Evolutionary conservation across 768 basidiomycete species (phyloP).

Genomic region (Boletus rubescentipes): DNA sequence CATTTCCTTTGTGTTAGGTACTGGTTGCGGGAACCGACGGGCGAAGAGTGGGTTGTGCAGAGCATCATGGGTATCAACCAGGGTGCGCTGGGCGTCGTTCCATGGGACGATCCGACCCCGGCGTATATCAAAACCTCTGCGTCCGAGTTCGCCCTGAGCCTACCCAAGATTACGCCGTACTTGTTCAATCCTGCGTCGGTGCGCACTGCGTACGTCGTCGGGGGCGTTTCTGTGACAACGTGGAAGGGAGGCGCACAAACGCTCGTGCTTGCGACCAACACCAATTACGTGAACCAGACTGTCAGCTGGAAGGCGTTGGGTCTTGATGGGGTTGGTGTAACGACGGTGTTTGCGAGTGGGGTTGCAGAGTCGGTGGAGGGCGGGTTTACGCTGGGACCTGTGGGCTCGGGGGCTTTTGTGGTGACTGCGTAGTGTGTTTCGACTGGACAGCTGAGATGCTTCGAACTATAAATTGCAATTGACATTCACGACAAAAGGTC

Average conservation of each 20-base stretch:
- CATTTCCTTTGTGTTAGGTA: conserved; percentile 36
- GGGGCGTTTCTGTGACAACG: conserved; percentile 48
- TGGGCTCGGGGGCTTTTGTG: conserved; percentile 25
- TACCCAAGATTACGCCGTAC: conserved; percentile 44
- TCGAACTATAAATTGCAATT: too few species aligned
- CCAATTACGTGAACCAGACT: conserved; percentile 38
- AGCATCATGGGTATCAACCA: conserved; percentile 69
- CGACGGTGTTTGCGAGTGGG: conserved; percentile 18
- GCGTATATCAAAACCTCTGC: conserved; percentile 46
- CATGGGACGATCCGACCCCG: conserved; percentile 54
- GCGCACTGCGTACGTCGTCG: conserved; percentile 38
- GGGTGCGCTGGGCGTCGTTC: conserved; percentile 54
- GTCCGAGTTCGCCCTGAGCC: conserved; percentile 47
- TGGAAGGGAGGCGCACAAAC: conserved; percentile 45
- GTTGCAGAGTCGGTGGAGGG: not conserved
- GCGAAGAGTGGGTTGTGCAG: conserved; percentile 67
- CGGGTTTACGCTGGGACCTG: conserved; percentile 25
- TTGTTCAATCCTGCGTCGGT: conserved; percentile 43
- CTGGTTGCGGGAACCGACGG: conserved; percentile 62
- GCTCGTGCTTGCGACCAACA: conserved; percentile 53
- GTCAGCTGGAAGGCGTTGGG: conserved; percentile 35
- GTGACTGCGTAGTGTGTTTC: not conserved
- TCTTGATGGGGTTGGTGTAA: conserved; percentile 6
- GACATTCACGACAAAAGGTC: not conserved
- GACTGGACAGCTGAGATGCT: not conserved